Conservation (phyloP, 1,284 basidiomycete genomes). For the Apiotrichum gamsii region DNA sequence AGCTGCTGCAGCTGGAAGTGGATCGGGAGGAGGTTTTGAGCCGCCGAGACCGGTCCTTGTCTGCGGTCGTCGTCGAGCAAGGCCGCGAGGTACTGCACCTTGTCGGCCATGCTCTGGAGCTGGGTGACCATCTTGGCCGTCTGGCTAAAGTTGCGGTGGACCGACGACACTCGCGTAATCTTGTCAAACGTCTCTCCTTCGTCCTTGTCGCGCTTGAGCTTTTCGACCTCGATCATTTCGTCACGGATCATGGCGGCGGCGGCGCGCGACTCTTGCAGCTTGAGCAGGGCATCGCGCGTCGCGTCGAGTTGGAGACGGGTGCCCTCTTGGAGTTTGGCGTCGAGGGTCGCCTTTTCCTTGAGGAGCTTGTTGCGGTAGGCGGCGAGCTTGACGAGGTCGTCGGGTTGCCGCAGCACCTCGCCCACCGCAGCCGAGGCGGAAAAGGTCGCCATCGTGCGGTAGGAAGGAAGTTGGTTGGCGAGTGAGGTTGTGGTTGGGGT, state of each 20-base stretch:
- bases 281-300: constrained; percentile 80
- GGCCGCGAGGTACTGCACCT: constrained; percentile 69
- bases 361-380: constrained; percentile 89
- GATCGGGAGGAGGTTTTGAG: constrained; percentile 78
- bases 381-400: constrained; percentile 84
- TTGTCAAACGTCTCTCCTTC: constrained; percentile 65
- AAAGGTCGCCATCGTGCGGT: constrained; percentile 28
- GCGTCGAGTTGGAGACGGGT: constrained; percentile 91
- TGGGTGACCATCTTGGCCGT: constrained; percentile 94
- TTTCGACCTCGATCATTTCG: constrained; percentile 83
- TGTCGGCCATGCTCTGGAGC: constrained; percentile 78
- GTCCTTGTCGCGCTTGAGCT: constrained; percentile 52
- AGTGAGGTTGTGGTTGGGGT: constrained; percentile 13
- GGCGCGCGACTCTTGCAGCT: constrained; percentile 71
- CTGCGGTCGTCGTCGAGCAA: constrained; percentile 66
- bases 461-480: too few relatives aligned
- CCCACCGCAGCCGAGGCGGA: constrained; percentile 36
- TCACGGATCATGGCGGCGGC: constrained; percentile 84
- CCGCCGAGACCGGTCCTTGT: constrained; percentile 69
- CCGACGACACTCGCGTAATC: constrained; percentile 85
- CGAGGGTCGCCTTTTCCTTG: constrained; percentile 94
- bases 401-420: constrained; percentile 83
- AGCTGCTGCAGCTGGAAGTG: constrained; percentile 86
- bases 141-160: constrained; percentile 90
- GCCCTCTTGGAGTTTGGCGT: constrained; percentile 82